Percentiles rank a stretch among this genome's conserved stretches.
These are phyloP conservation scores for Hypomontagnella monticulosa DNA, from an alignment of 495 filamentous ascomycete species.

Conservation along the genomic window DNA sequence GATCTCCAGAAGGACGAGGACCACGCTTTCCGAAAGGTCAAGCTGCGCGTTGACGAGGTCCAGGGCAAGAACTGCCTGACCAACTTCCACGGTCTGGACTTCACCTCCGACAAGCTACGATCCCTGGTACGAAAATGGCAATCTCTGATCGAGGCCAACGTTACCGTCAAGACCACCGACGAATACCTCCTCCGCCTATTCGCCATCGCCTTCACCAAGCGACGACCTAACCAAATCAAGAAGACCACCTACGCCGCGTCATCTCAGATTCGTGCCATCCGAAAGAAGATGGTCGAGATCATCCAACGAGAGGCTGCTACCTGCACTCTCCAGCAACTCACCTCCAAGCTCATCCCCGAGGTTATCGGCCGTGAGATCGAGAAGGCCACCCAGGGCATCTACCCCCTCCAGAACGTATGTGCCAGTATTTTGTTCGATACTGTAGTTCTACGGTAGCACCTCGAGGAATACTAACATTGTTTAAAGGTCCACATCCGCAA, in stretches of 20 bases:
- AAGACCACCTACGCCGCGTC: conserved; percentile 98
- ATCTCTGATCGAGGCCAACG: conserved; percentile 97
- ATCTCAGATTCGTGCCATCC: conserved; percentile 95
- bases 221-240: conserved; percentile 98
- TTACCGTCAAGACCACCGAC: conserved; percentile 99
- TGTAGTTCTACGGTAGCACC: conserved; percentile 33
- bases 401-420: conserved; percentile 97
- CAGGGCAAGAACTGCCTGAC: conserved; percentile 99
- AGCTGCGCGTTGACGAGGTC: conserved; percentile 97
- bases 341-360: conserved; percentile 97
- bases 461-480: conserved; percentile 39
- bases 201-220: conserved; percentile 98
- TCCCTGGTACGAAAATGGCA: conserved; percentile 99
- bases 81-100: conserved; percentile 99
- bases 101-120: conserved; percentile 99
- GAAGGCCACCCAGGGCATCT: conserved; percentile 99
- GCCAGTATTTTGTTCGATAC: neutral
- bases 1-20: conserved; percentile 99
- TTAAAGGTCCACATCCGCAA: conserved; percentile 97
- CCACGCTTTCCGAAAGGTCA: conserved; percentile 98
- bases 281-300: conserved; percentile 99
- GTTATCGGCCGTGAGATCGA: conserved; percentile 99
- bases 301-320: conserved; percentile 93
- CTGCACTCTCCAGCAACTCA: conserved; percentile 94
- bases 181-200: conserved; percentile 99